phyloP scores from a whole-genome alignment of 2,329 filamentous ascomycete species.

The Paecilomyces formosus region DNA sequence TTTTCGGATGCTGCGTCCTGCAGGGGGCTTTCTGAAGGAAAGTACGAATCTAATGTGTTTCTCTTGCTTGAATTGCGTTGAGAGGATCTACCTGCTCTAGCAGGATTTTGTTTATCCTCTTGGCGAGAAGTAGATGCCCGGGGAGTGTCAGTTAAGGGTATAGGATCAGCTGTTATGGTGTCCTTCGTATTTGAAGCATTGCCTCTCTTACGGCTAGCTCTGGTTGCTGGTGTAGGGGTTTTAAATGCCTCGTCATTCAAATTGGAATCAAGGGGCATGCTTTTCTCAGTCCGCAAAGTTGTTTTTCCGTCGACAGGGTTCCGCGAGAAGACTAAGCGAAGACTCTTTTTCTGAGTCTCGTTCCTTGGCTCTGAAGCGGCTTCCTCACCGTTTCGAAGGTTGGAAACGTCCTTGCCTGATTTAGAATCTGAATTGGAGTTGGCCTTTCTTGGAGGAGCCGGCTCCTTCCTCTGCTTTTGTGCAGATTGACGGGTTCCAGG shows the following conservation, averaged over 20 bases:
- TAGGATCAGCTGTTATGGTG: not conserved
- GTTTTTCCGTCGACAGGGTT: not conserved
- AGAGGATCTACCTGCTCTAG: not conserved
- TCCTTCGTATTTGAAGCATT: not conserved
- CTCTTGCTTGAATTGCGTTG: not conserved
- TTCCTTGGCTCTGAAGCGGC: not conserved
- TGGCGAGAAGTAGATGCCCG: not conserved
- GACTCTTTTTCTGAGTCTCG: not conserved
- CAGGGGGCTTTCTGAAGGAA: conserved; percentile 1
- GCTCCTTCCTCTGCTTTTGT: not conserved
- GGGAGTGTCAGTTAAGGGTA: not conserved
- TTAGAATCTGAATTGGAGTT: not conserved
- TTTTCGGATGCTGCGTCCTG: not conserved
- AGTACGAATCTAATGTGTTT: not conserved
- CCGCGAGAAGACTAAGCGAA: not conserved
- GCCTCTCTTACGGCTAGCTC: not conserved
- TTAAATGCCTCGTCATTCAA: not conserved
- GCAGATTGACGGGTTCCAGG: not conserved
- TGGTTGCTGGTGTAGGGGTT: not conserved
- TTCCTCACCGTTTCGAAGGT: not conserved
- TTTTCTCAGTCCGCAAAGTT: not conserved
- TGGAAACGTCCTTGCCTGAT: not conserved
- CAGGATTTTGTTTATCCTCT: not conserved
- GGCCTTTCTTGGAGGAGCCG: not conserved
- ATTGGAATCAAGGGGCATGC: not conserved